Evolutionary conservation across 176 grass and related monocot species (phyloP).

Genomic region (Oryza coarctata): DNA sequence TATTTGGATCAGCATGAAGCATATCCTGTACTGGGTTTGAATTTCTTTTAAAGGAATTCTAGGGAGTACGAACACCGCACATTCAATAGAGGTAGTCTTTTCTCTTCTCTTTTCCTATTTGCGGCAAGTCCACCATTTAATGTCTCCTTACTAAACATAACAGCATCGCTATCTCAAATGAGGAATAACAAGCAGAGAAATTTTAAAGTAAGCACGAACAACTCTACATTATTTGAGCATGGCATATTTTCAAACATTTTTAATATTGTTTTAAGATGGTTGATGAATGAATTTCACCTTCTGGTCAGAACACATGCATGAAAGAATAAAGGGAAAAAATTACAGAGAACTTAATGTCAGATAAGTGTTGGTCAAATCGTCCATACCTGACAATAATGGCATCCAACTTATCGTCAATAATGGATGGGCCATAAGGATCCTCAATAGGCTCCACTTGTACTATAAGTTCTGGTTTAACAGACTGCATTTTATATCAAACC

Average conservation of each 20-base stretch:
- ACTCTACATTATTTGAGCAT: not conserved
- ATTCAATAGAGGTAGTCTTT: conserved; percentile 52
- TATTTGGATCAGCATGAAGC: not conserved
- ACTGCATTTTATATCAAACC: conserved; percentile 33
- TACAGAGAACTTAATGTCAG: conserved; percentile 13
- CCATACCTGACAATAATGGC: conserved; percentile 68
- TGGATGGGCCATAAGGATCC: conserved; percentile 68
- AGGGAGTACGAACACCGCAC: conserved; percentile 27
- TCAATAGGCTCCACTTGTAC: conserved; percentile 69
- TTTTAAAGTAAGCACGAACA: conserved; percentile 17
- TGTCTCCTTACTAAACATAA: conserved; percentile 65
- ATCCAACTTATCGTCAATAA: conserved; percentile 61
- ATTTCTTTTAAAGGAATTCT: not conserved
- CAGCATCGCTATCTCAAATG: conserved; percentile 6
- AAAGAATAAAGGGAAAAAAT: conserved; percentile 19
- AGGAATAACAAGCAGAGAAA: conserved; percentile 1
- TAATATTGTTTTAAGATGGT: not conserved
- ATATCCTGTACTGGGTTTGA: not conserved
- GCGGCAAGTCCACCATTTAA: conserved; percentile 50
- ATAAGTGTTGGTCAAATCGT: not conserved
- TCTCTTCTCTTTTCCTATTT: conserved; percentile 64
- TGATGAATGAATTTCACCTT: not conserved
- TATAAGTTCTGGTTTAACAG: conserved; percentile 55
- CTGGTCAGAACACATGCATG: not conserved
- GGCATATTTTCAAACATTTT: conserved; percentile 2